Base-by-base conservation (phyloP, 208 protist genomes). In the Sergeia podlipaevii region DNA sequence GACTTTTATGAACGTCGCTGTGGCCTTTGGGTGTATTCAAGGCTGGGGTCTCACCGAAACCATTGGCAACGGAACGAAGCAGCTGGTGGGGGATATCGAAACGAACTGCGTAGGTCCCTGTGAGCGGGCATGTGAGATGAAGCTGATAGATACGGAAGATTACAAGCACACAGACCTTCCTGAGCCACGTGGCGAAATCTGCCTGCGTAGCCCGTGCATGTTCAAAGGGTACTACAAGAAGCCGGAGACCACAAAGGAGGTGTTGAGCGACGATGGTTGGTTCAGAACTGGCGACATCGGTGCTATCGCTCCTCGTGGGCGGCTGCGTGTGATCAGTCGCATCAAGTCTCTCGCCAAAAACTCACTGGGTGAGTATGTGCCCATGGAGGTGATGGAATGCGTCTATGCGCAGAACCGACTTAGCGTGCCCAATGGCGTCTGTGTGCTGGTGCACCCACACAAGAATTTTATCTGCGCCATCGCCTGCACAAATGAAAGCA, bases 11-110 rank as follows among this genome's bases (percentile, higher is more conserved):
- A 61, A 69, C 34, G n/a, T n/a, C n/a, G n/a, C n/a, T 11, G 54
- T 86, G 26, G 7, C 30, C 39, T 37, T 58, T 11, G 64, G 69
- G 28, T 38, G 47, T 67, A 34, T 80, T 8, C 72, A 85, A 39
- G 79, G 78, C 20, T 90, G 85, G 71, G 82, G 72, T 13, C 56
- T 86, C n/a, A 89, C 81, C 37, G 81, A 89, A 53, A 87, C 81
- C 33, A 53, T 56, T 26, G 66, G 65, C 57, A 43, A 52, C 23
- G 59, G 62, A 0, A 37, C 48, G 1, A 59, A 72, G 13, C 65
- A 77, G 54, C 45, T 37, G 15, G 15, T 39, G 11, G 52, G 65
- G 7, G 71, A 85, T 46, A 37, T 58, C 2, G 61, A 52, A 17
- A 44, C 56, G 0, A 28, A 38, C 1, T 32, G 10, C 3, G 67